Conservation (phyloP, 1,284 basidiomycete genomes). For the Sanghuangporus weigelae region DNA sequence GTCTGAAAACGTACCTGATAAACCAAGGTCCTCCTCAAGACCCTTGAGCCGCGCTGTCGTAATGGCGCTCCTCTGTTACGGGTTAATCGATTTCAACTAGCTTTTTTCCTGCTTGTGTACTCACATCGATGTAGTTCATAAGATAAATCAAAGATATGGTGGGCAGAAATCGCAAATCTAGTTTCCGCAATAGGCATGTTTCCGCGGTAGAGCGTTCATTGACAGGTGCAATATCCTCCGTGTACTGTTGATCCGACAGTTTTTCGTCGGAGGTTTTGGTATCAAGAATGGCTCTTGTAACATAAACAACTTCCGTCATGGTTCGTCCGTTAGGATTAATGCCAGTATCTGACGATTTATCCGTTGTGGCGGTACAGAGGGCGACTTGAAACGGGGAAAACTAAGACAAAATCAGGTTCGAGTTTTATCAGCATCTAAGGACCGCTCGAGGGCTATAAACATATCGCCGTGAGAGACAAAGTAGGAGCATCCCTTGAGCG, state of each 20-base stretch:
- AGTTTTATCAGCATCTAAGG: no score
- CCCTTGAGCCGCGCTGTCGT: constrained; percentile 9
- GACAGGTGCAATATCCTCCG: background rate
- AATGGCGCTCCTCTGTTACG: constrained; percentile 9
- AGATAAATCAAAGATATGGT: constrained; percentile 22
- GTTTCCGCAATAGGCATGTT: constrained; percentile 15
- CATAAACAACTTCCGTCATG: no score
- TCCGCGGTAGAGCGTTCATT: background rate
- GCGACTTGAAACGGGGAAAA: no score
- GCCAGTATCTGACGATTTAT: no score
- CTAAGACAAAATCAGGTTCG: no score
- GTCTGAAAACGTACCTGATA: constrained; percentile 6
- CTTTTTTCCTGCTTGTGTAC: background rate
- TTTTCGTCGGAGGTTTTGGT: no score
- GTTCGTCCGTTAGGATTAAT: no score
- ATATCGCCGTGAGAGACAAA: no score
- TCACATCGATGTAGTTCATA: constrained; percentile 23
- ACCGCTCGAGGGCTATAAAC: no score
- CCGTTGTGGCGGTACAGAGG: no score
- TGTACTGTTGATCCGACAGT: background rate
- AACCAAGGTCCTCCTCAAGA: constrained; percentile 6
- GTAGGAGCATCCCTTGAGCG: no score
- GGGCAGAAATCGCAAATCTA: constrained; percentile 21
- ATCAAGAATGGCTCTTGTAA: no score
- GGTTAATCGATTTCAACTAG: background rate